Evolutionary conservation across 768 basidiomycete genomes (phyloP).

Genomic region (Galerina marginata): DNA sequence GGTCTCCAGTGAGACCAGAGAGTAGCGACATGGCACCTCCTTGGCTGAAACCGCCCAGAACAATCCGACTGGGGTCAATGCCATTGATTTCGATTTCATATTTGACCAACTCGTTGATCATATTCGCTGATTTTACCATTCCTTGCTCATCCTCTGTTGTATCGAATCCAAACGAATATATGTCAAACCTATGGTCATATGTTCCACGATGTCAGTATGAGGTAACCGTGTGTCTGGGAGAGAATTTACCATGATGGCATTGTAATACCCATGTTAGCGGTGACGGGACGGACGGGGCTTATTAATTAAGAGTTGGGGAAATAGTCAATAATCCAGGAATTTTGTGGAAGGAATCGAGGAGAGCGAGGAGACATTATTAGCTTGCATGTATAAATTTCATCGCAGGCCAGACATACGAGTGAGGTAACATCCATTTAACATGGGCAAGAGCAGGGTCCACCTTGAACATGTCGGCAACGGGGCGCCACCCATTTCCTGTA

Average conservation of each 20-base stretch:
- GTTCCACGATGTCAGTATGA: constrained; percentile 9
- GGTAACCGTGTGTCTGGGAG: constrained; percentile 3
- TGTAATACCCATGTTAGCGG: constrained; percentile 70
- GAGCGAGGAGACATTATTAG: background rate
- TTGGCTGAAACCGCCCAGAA: constrained; percentile 91
- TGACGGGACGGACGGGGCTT: constrained; percentile 67
- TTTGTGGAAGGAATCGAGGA: constrained; percentile 6
- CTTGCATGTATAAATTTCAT: background rate
- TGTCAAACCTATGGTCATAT: constrained; percentile 69
- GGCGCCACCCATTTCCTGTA: constrained; percentile 76
- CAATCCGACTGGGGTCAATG: constrained; percentile 69
- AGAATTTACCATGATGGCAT: constrained; percentile 77
- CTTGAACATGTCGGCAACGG: constrained; percentile 73
- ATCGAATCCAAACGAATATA: constrained; percentile 66
- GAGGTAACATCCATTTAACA: constrained; percentile 90
- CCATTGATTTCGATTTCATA: constrained; percentile 72
- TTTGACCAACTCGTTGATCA: constrained; percentile 72
- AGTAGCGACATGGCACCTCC: constrained; percentile 83
- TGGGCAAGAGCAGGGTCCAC: constrained; percentile 60
- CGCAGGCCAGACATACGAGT: constrained; percentile 59
- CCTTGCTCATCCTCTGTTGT: constrained; percentile 75
- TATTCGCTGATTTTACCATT: constrained; percentile 67
- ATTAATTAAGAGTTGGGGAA: constrained; percentile 8
- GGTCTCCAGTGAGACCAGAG: constrained; percentile 68
- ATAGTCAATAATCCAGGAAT: constrained; percentile 3